Base-by-base conservation (phyloP, 352 stramenopile species). In the Aphanomyces stellatus region DNA sequence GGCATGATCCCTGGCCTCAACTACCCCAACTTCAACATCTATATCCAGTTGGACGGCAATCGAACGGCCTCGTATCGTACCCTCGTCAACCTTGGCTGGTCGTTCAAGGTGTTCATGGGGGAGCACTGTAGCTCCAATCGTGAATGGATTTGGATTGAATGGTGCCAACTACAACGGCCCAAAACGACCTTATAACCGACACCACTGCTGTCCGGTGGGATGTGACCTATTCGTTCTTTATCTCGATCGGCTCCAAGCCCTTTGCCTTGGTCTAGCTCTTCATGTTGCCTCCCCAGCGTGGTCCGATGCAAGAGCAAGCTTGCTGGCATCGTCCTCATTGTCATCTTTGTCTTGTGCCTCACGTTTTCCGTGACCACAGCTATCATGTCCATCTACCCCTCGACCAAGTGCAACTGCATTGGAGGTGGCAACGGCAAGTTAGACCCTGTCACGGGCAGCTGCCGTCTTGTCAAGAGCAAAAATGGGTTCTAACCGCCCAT, bases 231-330 rank as follows among this genome's bases (percentile, higher is more conserved):
- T 83, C 75, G 17, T 81, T 81, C 31, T 76, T 72, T 67, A 70
- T 87, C 25, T 82, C 74, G 53, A 85, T 83, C 46, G 55, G 46
- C n/a, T 80, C 81, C 68, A 88, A 87, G 57, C 28, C 83, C 8
- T 48, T 79, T 19, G 81, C 75, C 24, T 53, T 87, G 17, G 68
- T n/a, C n/a, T n/a, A n/a, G n/a, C n/a, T n/a, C n/a, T n/a, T n/a
- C n/a, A n/a, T n/a, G n/a, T n/a, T n/a, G n/a, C n/a, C n/a, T n/a
- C n/a, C n/a, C n/a, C n/a, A n/a, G n/a, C n/a, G n/a, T n/a, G n/a
- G n/a, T n/a, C n/a, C n/a, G n/a, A n/a, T n/a, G n/a, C n/a, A n/a
- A n/a, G 28, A 82, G 74, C 51, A 73, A 75, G 24, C 70, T 73
- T 51, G 74, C 70, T 19, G 79, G 81, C 4, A 53, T 78, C 15